Base-by-base conservation (phyloP, 768 basidiomycete genomes). In the Podaxis carcinomalis region DNA sequence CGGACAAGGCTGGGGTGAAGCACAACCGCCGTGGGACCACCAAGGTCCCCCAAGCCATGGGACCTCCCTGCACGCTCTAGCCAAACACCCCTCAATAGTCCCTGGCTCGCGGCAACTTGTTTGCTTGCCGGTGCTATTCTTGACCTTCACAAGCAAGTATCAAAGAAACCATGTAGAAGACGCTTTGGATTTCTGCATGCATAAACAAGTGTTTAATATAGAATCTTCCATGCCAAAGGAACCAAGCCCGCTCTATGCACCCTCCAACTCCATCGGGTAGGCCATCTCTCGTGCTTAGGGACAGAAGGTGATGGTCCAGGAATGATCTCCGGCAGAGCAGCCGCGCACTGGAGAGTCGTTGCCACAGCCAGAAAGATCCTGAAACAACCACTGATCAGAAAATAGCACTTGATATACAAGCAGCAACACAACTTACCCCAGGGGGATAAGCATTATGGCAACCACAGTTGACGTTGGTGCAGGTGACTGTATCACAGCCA, bases 401-500 rank as follows among this genome's bases (percentile, higher is more conserved):
- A 11, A 35, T 39, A 46, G 25, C 23, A 19, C 44, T 32, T 7
- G 16, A 27, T 16, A 3, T 25, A 44, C 46, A 23, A 2, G 35
- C 10, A 51, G 46, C 2, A 46, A 14, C 39, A 19, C 7, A n/a
- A 69, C 73, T 63, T 56, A 75, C 74, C 3, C 73, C 73, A 32
- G 68, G 67, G 13, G 71, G 73, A 60, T 74, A 76, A 4, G 73
- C 73, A 36, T 63, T 68, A 27, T 6, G 64, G 64, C 74, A 75
- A 19, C 72, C 73, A 65, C 77, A 78, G 44, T 73, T 72, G 40
- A 70, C 71, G 55, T 71, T 73, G 10, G 72, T 75, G 65, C 77
- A 78, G 6, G 73, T 73, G 6, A 76, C 76, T 11, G 74, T 76
- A 23, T 74, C 72, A 66, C 77, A 75, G 2, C 75, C 76, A 28